Evolutionary conservation across 2,329 filamentous ascomycete genomes (phyloP).

Genomic region (Blumeriella jaapii): DNA sequence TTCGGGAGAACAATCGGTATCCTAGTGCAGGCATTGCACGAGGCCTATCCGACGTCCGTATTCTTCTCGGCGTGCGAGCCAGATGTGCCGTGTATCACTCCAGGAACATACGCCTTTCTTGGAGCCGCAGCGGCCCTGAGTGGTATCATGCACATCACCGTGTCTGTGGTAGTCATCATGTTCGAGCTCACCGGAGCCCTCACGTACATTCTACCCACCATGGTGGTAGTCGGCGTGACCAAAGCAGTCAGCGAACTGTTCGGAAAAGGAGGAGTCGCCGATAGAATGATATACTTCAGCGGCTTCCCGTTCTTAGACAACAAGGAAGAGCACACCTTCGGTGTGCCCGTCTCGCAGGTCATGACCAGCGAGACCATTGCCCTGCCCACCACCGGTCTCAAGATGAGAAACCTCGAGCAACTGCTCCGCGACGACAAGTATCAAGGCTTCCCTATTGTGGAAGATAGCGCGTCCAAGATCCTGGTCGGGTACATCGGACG

Average conservation of each 20-base stretch:
- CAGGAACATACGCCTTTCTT: constrained; percentile 91
- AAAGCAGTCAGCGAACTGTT: constrained; percentile 87
- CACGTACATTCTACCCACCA: constrained; percentile 93
- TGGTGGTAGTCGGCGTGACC: constrained; percentile 97
- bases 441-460: constrained; percentile 87
- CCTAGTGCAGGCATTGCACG: constrained; percentile 78
- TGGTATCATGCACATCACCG: constrained; percentile 96
- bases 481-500: constrained; percentile 87
- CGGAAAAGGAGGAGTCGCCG: constrained; percentile 92
- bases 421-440: constrained; percentile 69
- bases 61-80: constrained; percentile 87
- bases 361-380: constrained; percentile 72
- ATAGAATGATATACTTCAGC: constrained; percentile 98
- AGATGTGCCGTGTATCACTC: constrained; percentile 91
- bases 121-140: constrained; percentile 84
- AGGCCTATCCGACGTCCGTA: constrained; percentile 66
- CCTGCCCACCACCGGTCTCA: constrained; percentile 63
- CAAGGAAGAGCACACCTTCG: constrained; percentile 95
- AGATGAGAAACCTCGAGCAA: constrained; percentile 64
- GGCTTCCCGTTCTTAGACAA: constrained; percentile 94
- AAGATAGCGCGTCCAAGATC: constrained; percentile 56
- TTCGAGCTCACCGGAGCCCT: constrained; percentile 96
- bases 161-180: constrained; percentile 98
- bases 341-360: constrained; percentile 79
- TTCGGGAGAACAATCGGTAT: constrained; percentile 94